Base-by-base conservation (phyloP, 352 stramenopile genomes). In the Globisporangium solare region DNA sequence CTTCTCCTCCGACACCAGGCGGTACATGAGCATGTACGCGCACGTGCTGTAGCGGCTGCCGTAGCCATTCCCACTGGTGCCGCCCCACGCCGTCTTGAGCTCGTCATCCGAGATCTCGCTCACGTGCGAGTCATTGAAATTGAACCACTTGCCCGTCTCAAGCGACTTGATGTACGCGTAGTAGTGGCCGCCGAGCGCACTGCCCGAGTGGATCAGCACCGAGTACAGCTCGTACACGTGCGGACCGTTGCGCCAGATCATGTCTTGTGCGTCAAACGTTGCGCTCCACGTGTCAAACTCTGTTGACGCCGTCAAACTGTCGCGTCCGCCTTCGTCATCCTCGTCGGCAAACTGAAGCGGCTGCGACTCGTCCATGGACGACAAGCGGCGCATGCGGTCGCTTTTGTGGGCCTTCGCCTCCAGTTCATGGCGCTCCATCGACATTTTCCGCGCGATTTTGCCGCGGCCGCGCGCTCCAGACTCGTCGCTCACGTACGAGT, bases 161-260 rank as follows among this genome's bases (percentile, higher is more conserved):
- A 94, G 70, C 54, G 79, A 89, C 58, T 92, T 92, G 60, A 98
- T 98, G 72, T 96, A 98, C 22, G 92, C 90, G 63, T 96, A 97
- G 68, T 98, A 98, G 67, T 98, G 92, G 12, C 92, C 92, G 21
- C 87, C 86, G 20, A 95, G 64, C 2, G 92, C 89, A 51, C 91
- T 96, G n/a, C 92, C 92, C 37, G 77, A 93, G 68, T 98, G 92
- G 45, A 97, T 94, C 7, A 98, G 71, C 22, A 98, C 86, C 21
- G 84, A 96, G 65, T 97, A 96, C 49, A 98, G 69, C 61, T 97
- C 88, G 63, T 97, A 97, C 43, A 95, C 79, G 45, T 86, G 74
- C 37, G 84, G 79, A 2, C 84, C 84, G 2, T 70, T 74, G 20
- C 74, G 73, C 27, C 83, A 67, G 17, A 90, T 83, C 63, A 91